Percentiles rank a stretch among this genome's conserved stretches.
phyloP scores from a whole-genome alignment of 768 basidiomycete genomes.

The Brasilioporus rufonigricans region DNA sequence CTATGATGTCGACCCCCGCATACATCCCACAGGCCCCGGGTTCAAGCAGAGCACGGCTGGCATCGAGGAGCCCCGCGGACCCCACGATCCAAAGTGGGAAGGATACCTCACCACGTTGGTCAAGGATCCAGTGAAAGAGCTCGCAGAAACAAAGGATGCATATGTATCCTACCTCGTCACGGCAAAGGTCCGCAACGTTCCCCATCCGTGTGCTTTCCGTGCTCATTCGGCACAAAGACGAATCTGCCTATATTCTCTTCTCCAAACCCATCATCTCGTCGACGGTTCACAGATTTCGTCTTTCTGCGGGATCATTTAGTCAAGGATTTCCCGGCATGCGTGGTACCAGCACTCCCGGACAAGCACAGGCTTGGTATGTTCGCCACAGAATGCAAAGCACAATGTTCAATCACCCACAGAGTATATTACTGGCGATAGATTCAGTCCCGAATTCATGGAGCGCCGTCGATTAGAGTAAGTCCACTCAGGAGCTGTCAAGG shows the following conservation, averaged over 20 bases:
- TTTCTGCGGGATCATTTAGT: conserved; percentile 87
- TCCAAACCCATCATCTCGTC: conserved; percentile 68
- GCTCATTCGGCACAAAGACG: conserved; percentile 54
- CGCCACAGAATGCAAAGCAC: not conserved
- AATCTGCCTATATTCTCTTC: conserved; percentile 85
- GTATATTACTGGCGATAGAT: conserved; percentile 96
- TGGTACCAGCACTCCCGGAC: conserved; percentile 95
- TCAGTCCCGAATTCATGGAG: conserved; percentile 97
- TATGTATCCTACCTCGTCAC: conserved; percentile 93
- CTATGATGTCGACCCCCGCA: conserved; percentile 44
- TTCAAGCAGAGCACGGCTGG: conserved; percentile 80
- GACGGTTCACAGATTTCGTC: conserved; percentile 96
- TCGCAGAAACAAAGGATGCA: conserved; percentile 95
- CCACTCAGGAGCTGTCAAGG: not conserved
- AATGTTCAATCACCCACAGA: conserved; percentile 46
- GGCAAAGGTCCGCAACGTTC: conserved; percentile 63
- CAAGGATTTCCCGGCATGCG: conserved; percentile 93
- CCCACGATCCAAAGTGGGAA: conserved; percentile 89
- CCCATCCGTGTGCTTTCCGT: not conserved
- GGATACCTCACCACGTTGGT: conserved; percentile 81
- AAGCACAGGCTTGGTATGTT: conserved; percentile 91
- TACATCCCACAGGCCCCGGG: conserved; percentile 58
- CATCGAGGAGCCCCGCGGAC: conserved; percentile 58
- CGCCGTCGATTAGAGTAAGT: conserved; percentile 82
- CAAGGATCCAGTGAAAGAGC: conserved; percentile 91